Conservation (phyloP, 768 basidiomycete genomes). For the Antrodiella citrinella region DNA sequence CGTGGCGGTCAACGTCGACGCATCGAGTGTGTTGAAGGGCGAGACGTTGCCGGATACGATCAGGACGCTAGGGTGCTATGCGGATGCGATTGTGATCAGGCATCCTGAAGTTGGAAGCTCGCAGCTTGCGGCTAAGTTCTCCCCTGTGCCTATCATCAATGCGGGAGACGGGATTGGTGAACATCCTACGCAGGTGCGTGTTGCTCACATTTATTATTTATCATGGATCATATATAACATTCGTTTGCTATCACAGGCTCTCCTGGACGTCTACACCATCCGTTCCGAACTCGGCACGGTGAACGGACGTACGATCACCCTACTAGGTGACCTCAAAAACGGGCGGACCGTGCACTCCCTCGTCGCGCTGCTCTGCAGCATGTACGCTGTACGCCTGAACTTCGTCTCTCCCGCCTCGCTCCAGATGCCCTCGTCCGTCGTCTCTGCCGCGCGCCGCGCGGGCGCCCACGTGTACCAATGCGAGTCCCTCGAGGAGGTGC, state of each 20-base stretch:
- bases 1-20: constrained; percentile 71
- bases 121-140: constrained; percentile 94
- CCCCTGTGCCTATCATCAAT: constrained; percentile 92
- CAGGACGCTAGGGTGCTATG: constrained; percentile 90
- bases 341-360: constrained; percentile 96
- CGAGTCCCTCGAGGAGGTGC: constrained; percentile 86
- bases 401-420: constrained; percentile 86
- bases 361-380: constrained; percentile 73
- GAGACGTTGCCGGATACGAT: constrained; percentile 91
- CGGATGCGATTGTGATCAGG: constrained; percentile 88
- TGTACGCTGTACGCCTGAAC: constrained; percentile 92
- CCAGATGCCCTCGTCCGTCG: constrained; percentile 83
- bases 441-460: constrained; percentile 75
- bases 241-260: constrained; percentile 60
- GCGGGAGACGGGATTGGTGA: constrained; percentile 97
- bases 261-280: constrained; percentile 88
- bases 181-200: constrained; percentile 83
- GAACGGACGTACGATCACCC: constrained; percentile 88
- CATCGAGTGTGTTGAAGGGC: constrained; percentile 88
- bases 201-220: constrained; percentile 1
- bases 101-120: constrained; percentile 92
- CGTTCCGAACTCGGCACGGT: constrained; percentile 97
- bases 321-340: constrained; percentile 95
- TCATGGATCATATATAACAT: too few relatives aligned
- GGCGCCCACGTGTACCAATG: constrained; percentile 73